Conservation (phyloP, 768 basidiomycete species). For the Mycena alexandri region DNA sequence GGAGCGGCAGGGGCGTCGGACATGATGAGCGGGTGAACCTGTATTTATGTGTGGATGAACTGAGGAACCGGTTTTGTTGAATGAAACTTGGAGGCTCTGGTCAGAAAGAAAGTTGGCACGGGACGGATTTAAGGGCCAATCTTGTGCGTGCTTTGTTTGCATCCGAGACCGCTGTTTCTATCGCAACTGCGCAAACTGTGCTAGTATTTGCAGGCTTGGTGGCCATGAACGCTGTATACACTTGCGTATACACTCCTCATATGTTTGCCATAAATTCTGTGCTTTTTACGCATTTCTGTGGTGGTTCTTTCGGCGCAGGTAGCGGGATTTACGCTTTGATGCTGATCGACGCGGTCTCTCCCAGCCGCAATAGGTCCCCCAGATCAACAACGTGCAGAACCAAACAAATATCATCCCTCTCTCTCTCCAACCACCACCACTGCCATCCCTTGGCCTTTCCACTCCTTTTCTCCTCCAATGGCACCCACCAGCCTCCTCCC, state of each 20-base stretch:
- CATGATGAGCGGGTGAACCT: constrained; percentile 77
- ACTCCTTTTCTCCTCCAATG: constrained; percentile 51
- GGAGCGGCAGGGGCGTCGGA: constrained; percentile 92
- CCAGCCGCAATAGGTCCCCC: background rate
- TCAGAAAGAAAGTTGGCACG: constrained; percentile 66
- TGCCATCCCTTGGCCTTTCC: constrained; percentile 29
- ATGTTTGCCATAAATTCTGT: background rate
- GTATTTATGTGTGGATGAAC: constrained; percentile 57
- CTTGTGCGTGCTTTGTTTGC: too few relatives aligned
- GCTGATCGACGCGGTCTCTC: background rate
- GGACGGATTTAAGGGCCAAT: too few relatives aligned
- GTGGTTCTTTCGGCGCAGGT: background rate
- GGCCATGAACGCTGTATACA: too few relatives aligned
- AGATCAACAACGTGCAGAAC: background rate
- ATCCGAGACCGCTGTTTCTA: too few relatives aligned
- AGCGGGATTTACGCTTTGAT: background rate
- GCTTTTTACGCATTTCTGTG: background rate
- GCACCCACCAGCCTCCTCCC: constrained; percentile 65
- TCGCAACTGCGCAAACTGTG: too few relatives aligned
- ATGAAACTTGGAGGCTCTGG: constrained; percentile 75
- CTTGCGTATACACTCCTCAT: too few relatives aligned
- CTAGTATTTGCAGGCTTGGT: too few relatives aligned
- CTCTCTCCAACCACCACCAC: constrained; percentile 25
- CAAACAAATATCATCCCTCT: background rate
- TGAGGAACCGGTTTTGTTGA: constrained; percentile 38